These are phyloP conservation scores for Pleurotus tuoliensis DNA, from an alignment of 768 basidiomycete species.

Conservation along the genomic window DNA sequence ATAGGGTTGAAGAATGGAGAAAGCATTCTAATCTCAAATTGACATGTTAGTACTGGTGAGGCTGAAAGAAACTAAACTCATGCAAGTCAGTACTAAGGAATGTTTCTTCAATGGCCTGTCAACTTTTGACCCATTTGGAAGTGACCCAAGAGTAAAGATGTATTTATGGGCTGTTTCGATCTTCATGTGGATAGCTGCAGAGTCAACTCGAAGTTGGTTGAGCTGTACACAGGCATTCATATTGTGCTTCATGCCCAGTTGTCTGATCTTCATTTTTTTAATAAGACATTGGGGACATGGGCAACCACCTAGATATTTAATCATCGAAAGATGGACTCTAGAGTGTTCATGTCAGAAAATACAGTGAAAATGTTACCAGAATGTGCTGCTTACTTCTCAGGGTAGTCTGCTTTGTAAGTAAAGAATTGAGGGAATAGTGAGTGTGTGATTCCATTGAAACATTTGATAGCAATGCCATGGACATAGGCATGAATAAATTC, in stretches of 20 bases:
- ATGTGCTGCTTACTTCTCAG: slow-evolving; percentile 18
- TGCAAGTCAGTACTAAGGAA: no score
- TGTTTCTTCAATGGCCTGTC: no score
- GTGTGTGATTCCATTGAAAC: slow-evolving; percentile 18
- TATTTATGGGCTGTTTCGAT: no score
- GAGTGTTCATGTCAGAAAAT: no score
- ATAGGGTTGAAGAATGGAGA: neutral
- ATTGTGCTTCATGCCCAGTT: slow-evolving; percentile 3
- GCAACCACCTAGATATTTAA: slow-evolving; percentile 15
- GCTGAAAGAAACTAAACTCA: no score
- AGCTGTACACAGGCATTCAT: neutral
- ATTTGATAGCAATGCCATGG: slow-evolving; percentile 20
- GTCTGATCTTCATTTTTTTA: neutral
- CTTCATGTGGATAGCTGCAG: no score
- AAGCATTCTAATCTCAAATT: no score
- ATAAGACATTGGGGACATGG: slow-evolving; percentile 18
- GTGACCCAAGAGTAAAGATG: no score
- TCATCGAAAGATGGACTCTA: slow-evolving; percentile 3
- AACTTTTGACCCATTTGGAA: no score
- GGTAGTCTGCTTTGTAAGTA: slow-evolving; percentile 26
- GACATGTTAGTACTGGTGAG: no score
- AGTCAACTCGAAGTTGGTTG: neutral
- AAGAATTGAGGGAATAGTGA: slow-evolving; percentile 23
- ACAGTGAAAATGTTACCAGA: no score
- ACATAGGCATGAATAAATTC: slow-evolving; percentile 22